These are phyloP conservation scores for Prunus padus DNA, from an alignment of 306 rosid genomes.

Conservation along the genomic window DNA sequence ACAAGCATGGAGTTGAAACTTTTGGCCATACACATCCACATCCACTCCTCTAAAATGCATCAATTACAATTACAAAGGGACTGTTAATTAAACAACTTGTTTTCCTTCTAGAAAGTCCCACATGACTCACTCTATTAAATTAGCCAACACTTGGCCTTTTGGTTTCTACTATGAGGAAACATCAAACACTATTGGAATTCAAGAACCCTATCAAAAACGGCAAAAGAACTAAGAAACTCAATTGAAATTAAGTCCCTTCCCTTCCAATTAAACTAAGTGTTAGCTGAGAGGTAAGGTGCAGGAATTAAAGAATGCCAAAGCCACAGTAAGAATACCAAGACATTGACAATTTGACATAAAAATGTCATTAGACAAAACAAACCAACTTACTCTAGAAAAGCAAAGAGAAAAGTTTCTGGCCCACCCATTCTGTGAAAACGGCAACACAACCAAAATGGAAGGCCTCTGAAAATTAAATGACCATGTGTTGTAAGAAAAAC, in stretches of 20 bases:
- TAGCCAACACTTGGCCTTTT: background rate
- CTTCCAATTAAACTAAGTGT: background rate
- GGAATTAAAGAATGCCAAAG: background rate
- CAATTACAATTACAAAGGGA: background rate
- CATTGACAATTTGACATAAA: background rate
- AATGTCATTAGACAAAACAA: background rate
- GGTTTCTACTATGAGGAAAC: background rate
- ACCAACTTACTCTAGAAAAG: background rate
- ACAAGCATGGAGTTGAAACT: slow-evolving; percentile 13
- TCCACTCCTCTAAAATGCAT: background rate
- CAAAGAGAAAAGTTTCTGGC: background rate
- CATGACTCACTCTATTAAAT: background rate
- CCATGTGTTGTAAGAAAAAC: background rate
- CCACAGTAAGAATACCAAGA: background rate
- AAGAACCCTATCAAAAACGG: background rate
- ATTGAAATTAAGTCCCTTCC: background rate
- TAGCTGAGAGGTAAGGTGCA: background rate
- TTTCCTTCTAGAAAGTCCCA: no score
- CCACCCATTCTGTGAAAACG: slow-evolving; percentile 19
- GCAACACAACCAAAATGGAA: slow-evolving; percentile 19
- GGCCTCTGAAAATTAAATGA: background rate
- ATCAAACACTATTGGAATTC: background rate
- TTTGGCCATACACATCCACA: background rate
- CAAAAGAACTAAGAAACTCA: background rate
- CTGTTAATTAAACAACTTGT: no score